Evolutionary conservation across 139 green algal genomes (phyloP), one percentile per base, ranked within the genome.

Genomic region (Chlorella sp.): DNA sequence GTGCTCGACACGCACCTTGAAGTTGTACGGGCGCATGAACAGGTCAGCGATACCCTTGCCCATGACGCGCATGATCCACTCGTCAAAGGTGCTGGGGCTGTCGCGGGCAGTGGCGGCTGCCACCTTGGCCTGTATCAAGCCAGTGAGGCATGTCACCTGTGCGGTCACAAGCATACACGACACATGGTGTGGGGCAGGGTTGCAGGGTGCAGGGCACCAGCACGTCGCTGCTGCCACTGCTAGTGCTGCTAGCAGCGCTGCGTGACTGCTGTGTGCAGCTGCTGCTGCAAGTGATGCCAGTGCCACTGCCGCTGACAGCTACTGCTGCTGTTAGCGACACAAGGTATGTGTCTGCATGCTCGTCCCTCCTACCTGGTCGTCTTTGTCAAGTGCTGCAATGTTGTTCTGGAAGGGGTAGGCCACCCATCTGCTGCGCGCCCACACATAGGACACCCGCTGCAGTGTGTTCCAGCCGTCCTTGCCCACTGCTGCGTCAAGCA

Each of bases 1-100:
- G n/a, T n/a, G n/a, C n/a, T n/a, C n/a, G n/a, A n/a, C 35, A 20
- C 72, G 30, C 33, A 92, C 92, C 89, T 97, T 97, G 88, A 95
- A 95, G 86, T 97, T 97, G 88, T 97, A 97, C 1, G 92, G 92
- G 23, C 92, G 82, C 92, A 97, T 97, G 87, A 97, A 97, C 26
- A 97, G 59, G 71, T 97, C 85, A 1, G 92, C 92, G 63, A 97
- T 96, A 62, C 92, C 92, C 1, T 74, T 42, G 24, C 92, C 92
- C 88, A 96, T 93, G 3, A 92, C 85, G 2, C 92, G 82, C 78
- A 94, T 62, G 75, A 97, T 97, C 92, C 92, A 97, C 77, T 97
- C 92, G 67, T 97, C 92, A 89, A 97, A 97, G 81, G 92, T 94
- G 31, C 77, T 80, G 5, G 92, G 92, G 68, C 87, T 88, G 68